phyloP scores from a whole-genome alignment of 331 rosid genomes.

The Malus hybrid region DNA sequence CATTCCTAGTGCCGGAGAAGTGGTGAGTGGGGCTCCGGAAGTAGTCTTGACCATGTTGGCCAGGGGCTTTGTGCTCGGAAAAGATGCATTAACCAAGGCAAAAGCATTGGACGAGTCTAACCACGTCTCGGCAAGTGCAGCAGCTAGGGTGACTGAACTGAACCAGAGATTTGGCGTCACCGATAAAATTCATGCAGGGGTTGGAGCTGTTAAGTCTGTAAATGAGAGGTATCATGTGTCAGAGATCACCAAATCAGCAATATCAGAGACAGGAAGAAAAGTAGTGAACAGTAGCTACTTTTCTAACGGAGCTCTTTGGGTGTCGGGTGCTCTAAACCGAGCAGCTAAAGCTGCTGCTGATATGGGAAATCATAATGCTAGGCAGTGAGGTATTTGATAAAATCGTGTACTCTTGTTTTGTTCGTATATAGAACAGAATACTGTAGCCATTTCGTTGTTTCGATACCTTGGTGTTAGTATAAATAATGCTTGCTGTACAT shows the following conservation, averaged over 20 bases:
- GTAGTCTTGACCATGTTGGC: slow-evolving; percentile 79
- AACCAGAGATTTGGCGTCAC: slow-evolving; percentile 62
- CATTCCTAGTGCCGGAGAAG: slow-evolving; percentile 69
- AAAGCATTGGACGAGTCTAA: slow-evolving; percentile 68
- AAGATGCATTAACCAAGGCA: slow-evolving; percentile 69
- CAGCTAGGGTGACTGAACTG: slow-evolving; percentile 70
- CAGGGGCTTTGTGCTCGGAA: slow-evolving; percentile 71
- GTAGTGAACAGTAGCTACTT: slow-evolving; percentile 76
- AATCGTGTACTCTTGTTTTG: background rate
- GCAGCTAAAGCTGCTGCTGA: slow-evolving; percentile 77
- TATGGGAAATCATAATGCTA: slow-evolving; percentile 43
- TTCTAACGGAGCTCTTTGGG: slow-evolving; percentile 76
- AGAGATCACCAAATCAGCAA: slow-evolving; percentile 56
- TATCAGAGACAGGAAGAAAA: slow-evolving; percentile 67
- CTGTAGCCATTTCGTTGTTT: background rate
- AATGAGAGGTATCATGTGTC: slow-evolving; percentile 67
- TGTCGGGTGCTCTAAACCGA: slow-evolving; percentile 64
- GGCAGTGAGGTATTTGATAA: slow-evolving; percentile 24
- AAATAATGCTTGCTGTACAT: background rate
- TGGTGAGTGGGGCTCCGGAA: slow-evolving; percentile 66
- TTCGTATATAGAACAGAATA: background rate
- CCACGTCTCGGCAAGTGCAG: slow-evolving; percentile 58
- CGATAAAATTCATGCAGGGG: slow-evolving; percentile 57
- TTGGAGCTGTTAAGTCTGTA: slow-evolving; percentile 45
- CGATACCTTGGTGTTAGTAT: background rate